Evolutionary conservation across 768 basidiomycete species (phyloP).

Genomic region (Boletus sp.): DNA sequence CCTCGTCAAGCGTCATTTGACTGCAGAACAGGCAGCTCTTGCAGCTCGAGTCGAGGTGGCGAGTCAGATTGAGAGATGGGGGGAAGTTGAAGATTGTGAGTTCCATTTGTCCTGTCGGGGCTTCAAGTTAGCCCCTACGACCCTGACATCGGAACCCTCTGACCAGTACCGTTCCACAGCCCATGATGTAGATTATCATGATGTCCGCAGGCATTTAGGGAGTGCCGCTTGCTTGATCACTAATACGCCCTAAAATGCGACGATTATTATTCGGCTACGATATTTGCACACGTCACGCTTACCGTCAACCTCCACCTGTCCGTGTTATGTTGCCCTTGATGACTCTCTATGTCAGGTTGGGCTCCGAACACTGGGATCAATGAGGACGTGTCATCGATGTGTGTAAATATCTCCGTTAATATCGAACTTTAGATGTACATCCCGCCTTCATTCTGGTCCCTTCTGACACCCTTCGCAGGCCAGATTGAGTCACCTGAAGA

Average conservation of each 20-base stretch:
- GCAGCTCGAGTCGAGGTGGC: conserved; percentile 91
- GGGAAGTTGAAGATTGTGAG: conserved; percentile 99
- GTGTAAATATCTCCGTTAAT: conserved; percentile 17
- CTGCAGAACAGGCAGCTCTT: conserved; percentile 79
- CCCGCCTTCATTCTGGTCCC: conserved; percentile 7
- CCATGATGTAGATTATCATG: conserved; percentile 97
- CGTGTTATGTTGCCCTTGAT: conserved; percentile 3
- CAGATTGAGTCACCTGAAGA: conserved; percentile 2
- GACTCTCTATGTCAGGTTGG: conserved; percentile 11
- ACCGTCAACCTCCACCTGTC: neutral
- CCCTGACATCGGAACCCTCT: conserved; percentile 1
- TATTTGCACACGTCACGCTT: conserved; percentile 6
- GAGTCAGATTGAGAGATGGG: conserved; percentile 96
- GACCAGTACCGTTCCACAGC: conserved; percentile 49
- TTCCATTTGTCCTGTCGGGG: conserved; percentile 12
- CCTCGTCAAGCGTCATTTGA: conserved; percentile 71
- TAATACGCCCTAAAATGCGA: conserved; percentile 25
- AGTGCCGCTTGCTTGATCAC: conserved; percentile 68
- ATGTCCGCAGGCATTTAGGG: conserved; percentile 82
- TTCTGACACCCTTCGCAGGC: conserved; percentile 12
- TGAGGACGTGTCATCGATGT: conserved; percentile 8
- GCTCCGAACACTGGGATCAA: conserved; percentile 12
- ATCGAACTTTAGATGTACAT: conserved; percentile 17
- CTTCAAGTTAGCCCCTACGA: conserved; percentile 2
- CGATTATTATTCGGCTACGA: conserved; percentile 3